These are phyloP conservation scores for Yamadazyma aaseri DNA, from an alignment of 1,139 yeast genomes.

Conservation along the genomic window DNA sequence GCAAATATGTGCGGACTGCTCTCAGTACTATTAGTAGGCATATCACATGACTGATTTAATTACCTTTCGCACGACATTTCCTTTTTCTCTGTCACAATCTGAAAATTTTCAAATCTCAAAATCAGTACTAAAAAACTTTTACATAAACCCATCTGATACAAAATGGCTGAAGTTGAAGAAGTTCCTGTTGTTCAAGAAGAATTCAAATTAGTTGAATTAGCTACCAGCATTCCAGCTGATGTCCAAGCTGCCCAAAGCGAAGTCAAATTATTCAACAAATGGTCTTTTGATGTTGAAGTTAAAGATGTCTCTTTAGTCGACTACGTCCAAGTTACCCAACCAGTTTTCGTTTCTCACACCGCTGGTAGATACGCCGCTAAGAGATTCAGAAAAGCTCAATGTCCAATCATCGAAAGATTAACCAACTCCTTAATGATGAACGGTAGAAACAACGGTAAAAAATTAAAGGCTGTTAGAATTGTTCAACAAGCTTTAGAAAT, in stretches of 20 bases:
- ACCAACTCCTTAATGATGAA: constrained; percentile 99
- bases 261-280: constrained; percentile 98
- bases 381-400: constrained; percentile 99
- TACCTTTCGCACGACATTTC: constrained; percentile 10
- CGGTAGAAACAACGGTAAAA: constrained; percentile 99
- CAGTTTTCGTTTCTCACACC: constrained; percentile 98
- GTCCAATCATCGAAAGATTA: constrained; percentile 98
- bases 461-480: constrained; percentile 99
- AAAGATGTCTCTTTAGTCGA: constrained; percentile 98
- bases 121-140: constrained; percentile 2
- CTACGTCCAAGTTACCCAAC: constrained; percentile 96
- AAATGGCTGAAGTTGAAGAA: constrained; percentile 51
- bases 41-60: constrained; percentile 1
- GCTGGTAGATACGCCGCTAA: constrained; percentile 99
- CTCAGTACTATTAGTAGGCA: neutral
- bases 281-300: constrained; percentile 97
- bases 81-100: constrained; percentile 12
- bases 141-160: constrained; percentile 7
- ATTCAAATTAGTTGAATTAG: constrained; percentile 79
- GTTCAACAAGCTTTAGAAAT: constrained; percentile 99
- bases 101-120: constrained; percentile 12
- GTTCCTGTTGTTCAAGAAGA: constrained; percentile 65
- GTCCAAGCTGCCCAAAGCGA: constrained; percentile 95
- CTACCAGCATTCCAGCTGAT: constrained; percentile 95
- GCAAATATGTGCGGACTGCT: neutral